Evolutionary conservation across 768 basidiomycete species (phyloP), one percentile per base, ranked within the genome.

Genomic region (Nidularia pulvinata): DNA sequence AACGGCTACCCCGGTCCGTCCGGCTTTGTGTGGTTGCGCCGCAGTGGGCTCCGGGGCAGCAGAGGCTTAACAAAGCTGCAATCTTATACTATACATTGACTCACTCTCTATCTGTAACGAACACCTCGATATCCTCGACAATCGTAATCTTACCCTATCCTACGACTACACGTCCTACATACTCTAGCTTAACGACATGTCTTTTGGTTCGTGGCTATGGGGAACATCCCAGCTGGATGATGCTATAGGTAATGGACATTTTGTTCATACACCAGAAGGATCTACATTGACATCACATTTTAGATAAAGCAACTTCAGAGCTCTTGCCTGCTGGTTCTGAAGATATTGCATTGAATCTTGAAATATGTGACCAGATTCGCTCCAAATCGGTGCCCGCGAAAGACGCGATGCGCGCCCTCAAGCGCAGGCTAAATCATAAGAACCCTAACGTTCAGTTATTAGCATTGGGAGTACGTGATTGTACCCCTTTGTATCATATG

Each of bases 281-380:
- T 4, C 25, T 30, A 30, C 25, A 30, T 30, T 4, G 48, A 46
- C 55, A 50, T 57, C 49, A 59, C 53, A 46, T 49, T n/a, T 51
- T 68, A 96, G 94, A 95, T 77, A 94, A 91, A 73, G 91, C 92
- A n/a, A 97, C 95, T 13, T 94, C 93, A 3, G 93, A 95, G 68
- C 78, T 93, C 30, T 72, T 93, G 50, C 92, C 93, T 39, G 80
- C 84, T 48, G 90, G 89, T 30, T 74, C 84, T 50, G 93, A 95
- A 66, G 93, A 98, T 69, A 94, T 98, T 36, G 92, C 94, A 7
- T 78, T 94, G 58, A 90, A 90, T 62, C 89, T 99, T 55, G 94
- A 98, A 68, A 93, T 98, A 77, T 93, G 93, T 58, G 97, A 99
- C 72, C 89, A 95, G 70, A 95, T 99, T 66, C 85, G 95, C 50